Evolutionary conservation across 164 flowering plant species (phyloP).

Genomic region (Sedum album): DNA sequence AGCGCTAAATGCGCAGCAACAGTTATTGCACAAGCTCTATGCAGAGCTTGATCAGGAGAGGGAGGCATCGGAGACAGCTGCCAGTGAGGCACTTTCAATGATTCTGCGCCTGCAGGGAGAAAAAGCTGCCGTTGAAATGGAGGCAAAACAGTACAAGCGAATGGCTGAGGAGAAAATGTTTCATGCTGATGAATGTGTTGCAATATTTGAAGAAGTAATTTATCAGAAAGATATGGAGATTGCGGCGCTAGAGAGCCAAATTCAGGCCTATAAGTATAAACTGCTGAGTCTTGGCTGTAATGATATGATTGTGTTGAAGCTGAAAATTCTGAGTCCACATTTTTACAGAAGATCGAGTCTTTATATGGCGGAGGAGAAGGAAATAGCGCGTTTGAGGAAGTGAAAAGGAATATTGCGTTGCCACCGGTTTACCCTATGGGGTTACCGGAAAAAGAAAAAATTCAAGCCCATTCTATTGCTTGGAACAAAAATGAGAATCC

Average conservation of each 20-base stretch:
- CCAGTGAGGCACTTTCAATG: slow-evolving; percentile 75
- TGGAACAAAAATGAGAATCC: slow-evolving; percentile 14
- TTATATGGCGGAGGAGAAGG: slow-evolving; percentile 15
- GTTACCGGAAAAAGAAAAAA: slow-evolving; percentile 17
- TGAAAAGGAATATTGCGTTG: slow-evolving; percentile 36
- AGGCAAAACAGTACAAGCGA: slow-evolving; percentile 80
- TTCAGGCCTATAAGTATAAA: slow-evolving; percentile 58
- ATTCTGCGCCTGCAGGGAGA: slow-evolving; percentile 80
- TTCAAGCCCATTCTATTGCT: slow-evolving; percentile 13
- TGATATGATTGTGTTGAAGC: slow-evolving; percentile 33
- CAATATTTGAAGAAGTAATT: slow-evolving; percentile 45
- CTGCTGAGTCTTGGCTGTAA: slow-evolving; percentile 50
- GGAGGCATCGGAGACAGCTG: slow-evolving; percentile 75
- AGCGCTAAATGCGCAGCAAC: slow-evolving; percentile 53
- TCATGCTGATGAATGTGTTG: slow-evolving; percentile 55
- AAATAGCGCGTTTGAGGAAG: slow-evolving; percentile 7
- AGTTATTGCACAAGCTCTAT: slow-evolving; percentile 60
- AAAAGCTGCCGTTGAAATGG: slow-evolving; percentile 72
- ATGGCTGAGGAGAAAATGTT: slow-evolving; percentile 73
- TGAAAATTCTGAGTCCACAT: slow-evolving; percentile 23
- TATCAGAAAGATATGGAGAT: slow-evolving; percentile 78
- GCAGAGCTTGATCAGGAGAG: slow-evolving; percentile 73
- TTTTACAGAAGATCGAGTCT: slow-evolving; percentile 20
- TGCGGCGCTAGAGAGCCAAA: slow-evolving; percentile 62
- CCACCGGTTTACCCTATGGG: slow-evolving; percentile 24